Base-by-base conservation (phyloP, 139 green algal genomes). In the Auxenochlorella protothecoides region DNA sequence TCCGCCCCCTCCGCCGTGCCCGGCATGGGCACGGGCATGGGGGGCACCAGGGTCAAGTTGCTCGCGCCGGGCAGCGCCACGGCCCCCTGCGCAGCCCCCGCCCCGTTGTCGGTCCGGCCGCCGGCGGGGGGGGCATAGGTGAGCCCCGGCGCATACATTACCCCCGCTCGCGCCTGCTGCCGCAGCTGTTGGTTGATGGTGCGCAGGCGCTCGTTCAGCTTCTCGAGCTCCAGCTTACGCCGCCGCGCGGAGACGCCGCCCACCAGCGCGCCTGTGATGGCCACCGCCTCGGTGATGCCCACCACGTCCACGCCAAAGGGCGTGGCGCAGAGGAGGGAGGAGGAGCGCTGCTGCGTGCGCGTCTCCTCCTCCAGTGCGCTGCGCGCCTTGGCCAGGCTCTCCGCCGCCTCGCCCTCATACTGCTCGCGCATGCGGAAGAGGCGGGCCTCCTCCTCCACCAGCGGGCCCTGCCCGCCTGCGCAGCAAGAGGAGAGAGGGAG, bases 291-390 rank as follows among this genome's bases (percentile, higher is more conserved):
- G 3, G 89, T 97, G 83, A 98, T 97, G 67, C 93, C 93, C 6
- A 98, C 93, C 8, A 98, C 88, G 68, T 98, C 93, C 3, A 98
- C 80, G 63, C 93, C 93, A 84, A 93, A 98, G 2, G 93, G 93
- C 10, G 93, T 98, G 16, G 90, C 91, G 72, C 93, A 98, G 69
- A 97, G 86, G 80, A 91, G 90, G 10, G 44, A 55, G 5, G 44
- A 5, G 15, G 60, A 56, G 4, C 11, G n/a, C 27, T 44, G 27
- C 4, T 65, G 63, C 56, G 27, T 14, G 15, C 70, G 64, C 59
- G 66, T 51, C 68, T 83, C 79, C 55, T 85, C 65, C 55, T 78
- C 61, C 8, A 74, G 69, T 7, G 69, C 68, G 52, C 52, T 59
- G 15, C 62, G 56, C 5, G 68, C 84, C 80, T 44, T 44, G 55